These are phyloP conservation scores for Anisogramma anomala DNA, from an alignment of 2,329 filamentous ascomycete genomes.

Conservation along the genomic window DNA sequence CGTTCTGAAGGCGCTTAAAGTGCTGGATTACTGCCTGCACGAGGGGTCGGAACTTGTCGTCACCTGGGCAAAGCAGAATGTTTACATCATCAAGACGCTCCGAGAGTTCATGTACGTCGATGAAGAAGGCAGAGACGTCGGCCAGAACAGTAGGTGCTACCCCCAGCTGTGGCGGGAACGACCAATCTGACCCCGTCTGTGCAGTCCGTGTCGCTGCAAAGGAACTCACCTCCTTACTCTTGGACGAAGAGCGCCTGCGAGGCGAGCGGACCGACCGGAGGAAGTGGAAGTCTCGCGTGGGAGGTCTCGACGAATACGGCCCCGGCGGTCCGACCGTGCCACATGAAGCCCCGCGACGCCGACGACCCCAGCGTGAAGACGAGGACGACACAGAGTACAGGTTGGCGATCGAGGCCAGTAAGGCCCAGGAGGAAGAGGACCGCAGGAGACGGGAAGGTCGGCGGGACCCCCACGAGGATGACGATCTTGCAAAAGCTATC, in stretches of 20 bases:
- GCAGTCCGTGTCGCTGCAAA: conserved; percentile 90
- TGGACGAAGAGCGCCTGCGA: conserved; percentile 87
- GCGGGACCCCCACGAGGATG: conserved; percentile 52
- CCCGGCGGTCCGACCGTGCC: conserved; percentile 38
- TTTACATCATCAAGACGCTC: conserved; percentile 97
- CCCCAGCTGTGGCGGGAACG: no score
- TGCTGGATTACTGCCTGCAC: conserved; percentile 94
- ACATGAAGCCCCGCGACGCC: conserved; percentile 33
- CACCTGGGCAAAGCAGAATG: conserved; percentile 94
- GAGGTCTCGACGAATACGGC: conserved; percentile 74
- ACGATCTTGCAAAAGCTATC: conserved; percentile 89
- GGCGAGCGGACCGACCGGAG: conserved; percentile 84
- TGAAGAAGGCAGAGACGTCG: conserved; percentile 89
- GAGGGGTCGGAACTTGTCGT: conserved; percentile 94
- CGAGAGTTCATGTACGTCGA: conserved; percentile 95
- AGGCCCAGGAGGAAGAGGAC: conserved; percentile 88
- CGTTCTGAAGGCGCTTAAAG: conserved; percentile 93
- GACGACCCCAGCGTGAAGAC: conserved; percentile 44
- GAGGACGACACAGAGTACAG: conserved; percentile 87
- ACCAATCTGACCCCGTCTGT: not conserved
- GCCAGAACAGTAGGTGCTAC: conserved; percentile 68
- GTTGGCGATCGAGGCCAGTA: conserved; percentile 88
- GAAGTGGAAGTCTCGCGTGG: conserved; percentile 93
- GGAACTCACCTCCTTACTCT: conserved; percentile 80
- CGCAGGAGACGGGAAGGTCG: conserved; percentile 57